Base-by-base conservation (phyloP, 2,329 filamentous ascomycete species). In the Dissoconium aciculare region DNA sequence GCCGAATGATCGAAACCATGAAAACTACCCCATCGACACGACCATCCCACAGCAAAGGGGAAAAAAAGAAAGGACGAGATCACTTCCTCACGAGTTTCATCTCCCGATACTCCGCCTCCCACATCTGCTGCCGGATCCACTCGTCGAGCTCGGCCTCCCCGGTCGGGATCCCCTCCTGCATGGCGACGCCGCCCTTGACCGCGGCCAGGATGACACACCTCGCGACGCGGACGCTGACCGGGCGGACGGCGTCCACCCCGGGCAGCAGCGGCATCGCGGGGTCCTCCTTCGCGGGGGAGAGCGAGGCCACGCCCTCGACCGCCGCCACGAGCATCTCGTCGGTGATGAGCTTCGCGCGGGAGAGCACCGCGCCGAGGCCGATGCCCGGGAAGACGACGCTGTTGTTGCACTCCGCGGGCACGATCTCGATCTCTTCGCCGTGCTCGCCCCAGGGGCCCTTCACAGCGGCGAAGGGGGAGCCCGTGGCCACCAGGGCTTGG, bases 321-420 rank as follows among this genome's bases (percentile, higher is more conserved):
- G 83, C 84, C 1, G 79, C 78, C 0, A 91, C 78, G 9, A 92
- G 71, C 72, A 92, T 85, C 39, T 71, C 69, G 38, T 85, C 74
- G 0, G 77, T 78, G 15, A 92, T 56, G 1, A 74, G 63, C 9
- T 60, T 64, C 3, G 77, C 65, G 10, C 80, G 72, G 15, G 66
- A 74, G 1, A 92, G 67, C 0, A 93, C 69, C 5, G 70, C 70
- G 8, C 82, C 84, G 1, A 92, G 72, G 0, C 82, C 83, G 35
- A 92, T 87, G 0, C 82, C 82, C 0, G 83, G 83, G 53, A 91
- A 92, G 11, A 78, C 78, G 17, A 80, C 79, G 1, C 74, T 78
- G 57, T 92, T 92, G 58, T 92, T 92, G 58, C 84, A 92, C 54
- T 92, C 83, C 14, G 81, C 81, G 8, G 19, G 19, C 8, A n/a